A percentile compares a stretch with the other conserved stretches of the same genome.
Evolutionary conservation across 257 asterid species (phyloP).

Genomic region (Solanum ahanhuiri): DNA sequence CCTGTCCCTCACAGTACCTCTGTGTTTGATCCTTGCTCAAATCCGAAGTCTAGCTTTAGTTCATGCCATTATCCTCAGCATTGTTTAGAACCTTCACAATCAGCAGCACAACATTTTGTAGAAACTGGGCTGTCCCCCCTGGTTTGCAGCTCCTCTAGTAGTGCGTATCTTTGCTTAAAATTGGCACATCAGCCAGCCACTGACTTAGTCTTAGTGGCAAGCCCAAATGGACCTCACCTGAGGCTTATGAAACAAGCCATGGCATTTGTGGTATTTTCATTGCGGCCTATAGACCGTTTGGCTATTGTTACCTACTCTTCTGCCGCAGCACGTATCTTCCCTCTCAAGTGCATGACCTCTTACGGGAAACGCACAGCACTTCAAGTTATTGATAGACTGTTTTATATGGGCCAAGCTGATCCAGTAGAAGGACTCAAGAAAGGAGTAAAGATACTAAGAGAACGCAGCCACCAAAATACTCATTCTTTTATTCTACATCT

Average conservation of each 20-base stretch:
- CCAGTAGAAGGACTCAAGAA: slow-evolving; percentile 74
- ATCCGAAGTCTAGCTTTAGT: slow-evolving; percentile 6
- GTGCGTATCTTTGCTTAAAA: slow-evolving; percentile 47
- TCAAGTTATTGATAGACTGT: slow-evolving; percentile 65
- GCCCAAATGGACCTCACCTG: slow-evolving; percentile 78
- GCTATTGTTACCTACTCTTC: slow-evolving; percentile 80
- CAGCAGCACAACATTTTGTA: slow-evolving; percentile 17
- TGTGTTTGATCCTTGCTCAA: slow-evolving; percentile 11
- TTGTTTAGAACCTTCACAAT: slow-evolving; percentile 17
- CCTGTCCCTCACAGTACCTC: slow-evolving; percentile 22
- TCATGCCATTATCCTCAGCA: slow-evolving; percentile 12
- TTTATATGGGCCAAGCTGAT: slow-evolving; percentile 73
- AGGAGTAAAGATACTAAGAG: slow-evolving; percentile 65
- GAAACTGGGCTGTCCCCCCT: slow-evolving; percentile 10
- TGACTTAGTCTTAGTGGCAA: slow-evolving; percentile 72
- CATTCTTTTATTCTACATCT: slow-evolving; percentile 61
- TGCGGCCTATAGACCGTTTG: slow-evolving; percentile 61
- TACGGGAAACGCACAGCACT: slow-evolving; percentile 63
- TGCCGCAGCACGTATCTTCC: slow-evolving; percentile 71
- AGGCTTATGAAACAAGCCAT: slow-evolving; percentile 88
- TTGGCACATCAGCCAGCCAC: slow-evolving; percentile 60
- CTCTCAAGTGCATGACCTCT: slow-evolving; percentile 81
- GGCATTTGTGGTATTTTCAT: slow-evolving; percentile 67
- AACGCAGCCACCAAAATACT: slow-evolving; percentile 64
- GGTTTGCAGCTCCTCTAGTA: slow-evolving; percentile 20